Conservation (phyloP, 169 alveolate species). For the Eimeria tenella region DNA sequence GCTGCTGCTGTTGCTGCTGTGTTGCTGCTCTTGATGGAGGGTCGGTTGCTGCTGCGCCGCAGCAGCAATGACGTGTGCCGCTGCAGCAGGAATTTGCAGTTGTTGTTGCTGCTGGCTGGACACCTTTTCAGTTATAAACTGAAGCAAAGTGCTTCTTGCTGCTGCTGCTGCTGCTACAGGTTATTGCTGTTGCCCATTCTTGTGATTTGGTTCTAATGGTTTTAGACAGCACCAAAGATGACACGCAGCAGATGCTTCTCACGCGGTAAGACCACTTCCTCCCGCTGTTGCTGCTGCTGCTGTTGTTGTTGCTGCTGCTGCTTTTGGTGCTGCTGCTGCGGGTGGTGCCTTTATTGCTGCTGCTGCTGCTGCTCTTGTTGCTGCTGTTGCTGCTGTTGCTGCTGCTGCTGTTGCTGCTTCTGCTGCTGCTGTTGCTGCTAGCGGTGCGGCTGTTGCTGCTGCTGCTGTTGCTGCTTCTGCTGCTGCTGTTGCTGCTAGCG, state of each 20-base stretch:
- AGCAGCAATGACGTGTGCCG: neutral
- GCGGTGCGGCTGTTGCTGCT: neutral
- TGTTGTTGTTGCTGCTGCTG: conserved; percentile 25
- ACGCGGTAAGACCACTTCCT: neutral
- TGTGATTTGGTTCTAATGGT: conserved; percentile 96
- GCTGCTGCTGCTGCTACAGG: conserved; percentile 86
- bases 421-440: neutral
- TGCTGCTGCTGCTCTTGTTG: conserved; percentile 24
- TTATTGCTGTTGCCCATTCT: conserved; percentile 98
- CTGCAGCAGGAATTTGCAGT: neutral
- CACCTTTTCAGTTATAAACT: too few species aligned
- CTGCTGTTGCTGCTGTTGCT: neutral
- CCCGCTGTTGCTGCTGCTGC: conserved; percentile 28
- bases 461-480: conserved; percentile 57
- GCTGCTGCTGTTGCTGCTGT: too few species aligned
- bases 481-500: neutral
- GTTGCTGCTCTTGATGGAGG: too few species aligned
- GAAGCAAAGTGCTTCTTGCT: too few species aligned
- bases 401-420: neutral
- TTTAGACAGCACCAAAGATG: conserved; percentile 96
- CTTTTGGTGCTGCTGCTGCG: neutral
- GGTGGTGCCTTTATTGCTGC: conserved; percentile 48
- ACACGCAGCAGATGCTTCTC: conserved; percentile 91
- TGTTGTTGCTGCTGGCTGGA: neutral
- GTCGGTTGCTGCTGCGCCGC: too few species aligned